Evolutionary conservation across 768 basidiomycete genomes (phyloP).

Genomic region (Hemileccinum rubropunctum): DNA sequence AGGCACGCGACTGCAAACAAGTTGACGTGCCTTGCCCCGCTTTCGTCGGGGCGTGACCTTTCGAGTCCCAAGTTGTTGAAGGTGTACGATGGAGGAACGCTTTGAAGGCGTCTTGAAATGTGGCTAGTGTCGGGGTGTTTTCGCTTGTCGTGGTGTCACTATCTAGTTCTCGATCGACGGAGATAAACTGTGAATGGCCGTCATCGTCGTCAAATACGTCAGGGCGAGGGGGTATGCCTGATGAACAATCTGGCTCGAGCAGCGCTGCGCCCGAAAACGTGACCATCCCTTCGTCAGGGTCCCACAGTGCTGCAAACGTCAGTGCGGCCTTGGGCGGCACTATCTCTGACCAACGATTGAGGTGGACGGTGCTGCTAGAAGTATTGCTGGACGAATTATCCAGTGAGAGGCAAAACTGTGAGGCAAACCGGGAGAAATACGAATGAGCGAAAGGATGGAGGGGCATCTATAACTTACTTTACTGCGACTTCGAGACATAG

Average conservation of each 20-base stretch:
- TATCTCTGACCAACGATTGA: conserved; percentile 53
- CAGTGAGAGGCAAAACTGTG: conserved; percentile 25
- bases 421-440: background rate
- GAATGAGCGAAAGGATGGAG: background rate
- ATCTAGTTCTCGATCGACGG: conserved; percentile 15
- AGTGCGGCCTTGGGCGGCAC: conserved; percentile 54
- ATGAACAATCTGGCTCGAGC: conserved; percentile 30
- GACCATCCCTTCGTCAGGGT: conserved; percentile 54
- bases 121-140: conserved; percentile 19
- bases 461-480: conserved; percentile 15
- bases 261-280: conserved; percentile 54
- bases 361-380: conserved; percentile 9
- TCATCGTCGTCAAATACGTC: conserved; percentile 22
- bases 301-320: conserved; percentile 61
- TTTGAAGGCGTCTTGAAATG: conserved; percentile 31
- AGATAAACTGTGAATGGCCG: conserved; percentile 8
- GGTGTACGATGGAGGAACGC: conserved; percentile 26
- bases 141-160: conserved; percentile 12
- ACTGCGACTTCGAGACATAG: conserved; percentile 21
- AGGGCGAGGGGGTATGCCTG: conserved; percentile 4
- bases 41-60: conserved; percentile 17
- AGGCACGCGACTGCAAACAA: conserved; percentile 23
- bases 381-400: conserved; percentile 12
- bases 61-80: conserved; percentile 9
- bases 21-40: conserved; percentile 4